Percentiles rank a stretch among this genome's conserved stretches.
Evolutionary conservation across 2,329 filamentous ascomycete species (phyloP).

Genomic region (Cladosporium sp.): DNA sequence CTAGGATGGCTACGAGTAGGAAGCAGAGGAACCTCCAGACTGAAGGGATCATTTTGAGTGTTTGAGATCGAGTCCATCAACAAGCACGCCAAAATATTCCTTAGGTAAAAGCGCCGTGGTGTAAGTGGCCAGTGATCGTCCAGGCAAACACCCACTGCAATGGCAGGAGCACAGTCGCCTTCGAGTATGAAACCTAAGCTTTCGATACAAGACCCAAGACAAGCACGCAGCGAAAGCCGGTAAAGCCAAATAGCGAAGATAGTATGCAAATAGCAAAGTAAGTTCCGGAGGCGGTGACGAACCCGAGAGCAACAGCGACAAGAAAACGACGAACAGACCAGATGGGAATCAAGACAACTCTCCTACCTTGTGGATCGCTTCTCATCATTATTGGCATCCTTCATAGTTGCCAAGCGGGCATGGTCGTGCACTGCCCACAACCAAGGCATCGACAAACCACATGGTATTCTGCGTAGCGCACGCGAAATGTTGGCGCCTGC

Average conservation of each 20-base stretch:
- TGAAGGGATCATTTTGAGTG: neutral
- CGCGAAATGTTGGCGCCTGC: neutral
- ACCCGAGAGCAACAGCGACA: neutral
- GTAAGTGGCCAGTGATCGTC: neutral
- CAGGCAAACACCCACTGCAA: too few species aligned
- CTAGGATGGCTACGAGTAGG: neutral
- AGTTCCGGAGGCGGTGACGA: neutral
- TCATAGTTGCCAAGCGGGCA: neutral
- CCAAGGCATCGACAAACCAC: neutral
- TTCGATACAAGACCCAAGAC: neutral
- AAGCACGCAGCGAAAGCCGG: neutral
- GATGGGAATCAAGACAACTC: neutral
- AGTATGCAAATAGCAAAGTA: neutral
- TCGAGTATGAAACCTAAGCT: neutral
- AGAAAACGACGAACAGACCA: neutral
- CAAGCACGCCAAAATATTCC: neutral
- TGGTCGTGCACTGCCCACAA: neutral
- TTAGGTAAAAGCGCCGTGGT: neutral
- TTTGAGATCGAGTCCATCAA: neutral
- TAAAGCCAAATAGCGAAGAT: neutral
- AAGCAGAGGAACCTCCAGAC: conserved; percentile 7
- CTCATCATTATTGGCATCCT: neutral
- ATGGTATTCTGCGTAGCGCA: neutral
- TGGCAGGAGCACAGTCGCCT: too few species aligned
- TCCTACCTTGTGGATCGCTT: neutral